Evolutionary conservation across 2,329 filamentous ascomycete species (phyloP).

Genomic region (Falciphora oryzae): DNA sequence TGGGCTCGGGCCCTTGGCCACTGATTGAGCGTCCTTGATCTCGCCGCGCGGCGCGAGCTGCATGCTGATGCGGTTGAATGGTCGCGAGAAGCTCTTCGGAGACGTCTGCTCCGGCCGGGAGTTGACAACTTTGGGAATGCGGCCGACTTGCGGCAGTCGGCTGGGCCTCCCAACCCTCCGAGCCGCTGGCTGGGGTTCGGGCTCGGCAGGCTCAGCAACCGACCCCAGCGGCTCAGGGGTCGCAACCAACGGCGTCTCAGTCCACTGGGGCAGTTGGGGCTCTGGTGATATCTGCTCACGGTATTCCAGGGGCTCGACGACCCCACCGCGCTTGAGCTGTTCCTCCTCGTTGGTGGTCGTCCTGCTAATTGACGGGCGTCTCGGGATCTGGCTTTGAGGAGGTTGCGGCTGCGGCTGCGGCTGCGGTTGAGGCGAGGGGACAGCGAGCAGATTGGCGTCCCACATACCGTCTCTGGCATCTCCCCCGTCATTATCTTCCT

Average conservation of each 20-base stretch:
- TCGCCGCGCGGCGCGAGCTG: slow-evolving; percentile 27
- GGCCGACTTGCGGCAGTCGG: slow-evolving; percentile 72
- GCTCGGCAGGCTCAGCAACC: neutral
- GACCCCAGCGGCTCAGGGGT: neutral
- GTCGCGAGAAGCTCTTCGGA: slow-evolving; percentile 77
- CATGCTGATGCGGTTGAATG: slow-evolving; percentile 58
- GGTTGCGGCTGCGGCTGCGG: slow-evolving; percentile 56
- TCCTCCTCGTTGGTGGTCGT: neutral
- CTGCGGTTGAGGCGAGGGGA: slow-evolving; percentile 10
- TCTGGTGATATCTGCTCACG: neutral
- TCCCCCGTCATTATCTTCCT: slow-evolving; percentile 33
- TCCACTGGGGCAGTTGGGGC: slow-evolving; percentile 1
- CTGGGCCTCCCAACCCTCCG: slow-evolving; percentile 41
- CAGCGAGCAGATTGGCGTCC: slow-evolving; percentile 36
- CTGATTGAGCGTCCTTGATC: slow-evolving; percentile 31
- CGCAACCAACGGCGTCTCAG: neutral
- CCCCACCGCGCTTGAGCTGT: neutral
- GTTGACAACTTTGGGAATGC: slow-evolving; percentile 77
- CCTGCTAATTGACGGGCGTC: slow-evolving; percentile 5
- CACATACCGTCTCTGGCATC: slow-evolving; percentile 45
- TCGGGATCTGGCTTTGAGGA: slow-evolving; percentile 37
- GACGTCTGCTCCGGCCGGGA: slow-evolving; percentile 61
- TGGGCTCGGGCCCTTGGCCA: slow-evolving; percentile 44
- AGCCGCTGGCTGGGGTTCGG: neutral
- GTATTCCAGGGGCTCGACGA: slow-evolving; percentile 4